Evolutionary conservation across 306 rosid genomes (phyloP).

Genomic region (Boehmeria nivea): DNA sequence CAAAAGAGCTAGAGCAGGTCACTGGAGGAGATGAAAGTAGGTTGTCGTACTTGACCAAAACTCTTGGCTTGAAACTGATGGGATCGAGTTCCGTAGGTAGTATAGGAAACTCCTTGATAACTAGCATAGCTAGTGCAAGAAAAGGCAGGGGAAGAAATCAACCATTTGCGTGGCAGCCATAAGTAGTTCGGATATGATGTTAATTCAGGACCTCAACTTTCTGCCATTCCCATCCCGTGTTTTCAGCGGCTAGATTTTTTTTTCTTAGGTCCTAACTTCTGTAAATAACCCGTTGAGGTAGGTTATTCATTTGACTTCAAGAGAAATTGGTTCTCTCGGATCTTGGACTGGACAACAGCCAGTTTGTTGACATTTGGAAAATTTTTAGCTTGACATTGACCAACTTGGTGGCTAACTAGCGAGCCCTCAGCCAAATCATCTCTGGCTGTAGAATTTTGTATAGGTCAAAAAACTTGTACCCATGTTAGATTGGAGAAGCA

Average conservation of each 20-base stretch:
- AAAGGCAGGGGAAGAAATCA: conserved; percentile 65
- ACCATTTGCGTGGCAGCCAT: conserved; percentile 18
- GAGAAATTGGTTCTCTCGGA: conserved; percentile 15
- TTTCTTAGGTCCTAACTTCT: conserved; percentile 7
- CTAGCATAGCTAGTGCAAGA: conserved; percentile 45
- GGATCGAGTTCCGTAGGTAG: conserved; percentile 47
- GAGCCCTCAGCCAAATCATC: conserved; percentile 11
- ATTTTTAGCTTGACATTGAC: conserved; percentile 16
- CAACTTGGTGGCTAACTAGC: conserved; percentile 18
- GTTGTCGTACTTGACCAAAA: conserved; percentile 40
- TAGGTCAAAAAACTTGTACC: conserved; percentile 19
- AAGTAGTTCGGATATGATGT: no score
- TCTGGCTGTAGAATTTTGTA: conserved; percentile 26
- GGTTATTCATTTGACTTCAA: conserved; percentile 19
- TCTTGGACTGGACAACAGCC: no score
- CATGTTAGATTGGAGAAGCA: neutral
- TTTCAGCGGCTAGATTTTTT: neutral
- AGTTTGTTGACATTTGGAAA: conserved; percentile 6
- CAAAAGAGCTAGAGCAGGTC: conserved; percentile 38
- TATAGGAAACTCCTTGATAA: conserved; percentile 33
- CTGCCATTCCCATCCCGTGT: neutral
- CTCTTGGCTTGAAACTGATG: conserved; percentile 69
- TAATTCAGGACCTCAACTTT: no score
- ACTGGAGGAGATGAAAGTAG: conserved; percentile 51
- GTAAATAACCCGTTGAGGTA: no score